A percentile compares a stretch with the other conserved stretches of the same genome.
These are phyloP conservation scores for Populus tomentosa DNA, from an alignment of 441 rosid species.

Conservation along the genomic window DNA sequence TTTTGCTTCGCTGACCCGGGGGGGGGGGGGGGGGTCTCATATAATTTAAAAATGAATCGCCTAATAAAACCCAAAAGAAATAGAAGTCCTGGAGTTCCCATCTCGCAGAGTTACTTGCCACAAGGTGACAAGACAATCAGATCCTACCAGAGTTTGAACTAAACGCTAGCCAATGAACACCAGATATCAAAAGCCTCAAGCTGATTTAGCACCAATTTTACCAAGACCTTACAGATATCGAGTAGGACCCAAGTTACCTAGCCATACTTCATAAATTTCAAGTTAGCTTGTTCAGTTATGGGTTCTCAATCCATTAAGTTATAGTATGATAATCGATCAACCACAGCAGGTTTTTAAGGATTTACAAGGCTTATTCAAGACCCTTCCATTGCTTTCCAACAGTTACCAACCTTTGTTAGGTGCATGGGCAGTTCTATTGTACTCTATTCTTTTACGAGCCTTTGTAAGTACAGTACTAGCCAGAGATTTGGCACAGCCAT, in stretches of 20 bases:
- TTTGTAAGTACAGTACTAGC: neutral
- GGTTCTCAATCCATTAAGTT: neutral
- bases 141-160: neutral
- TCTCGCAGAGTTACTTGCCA: neutral
- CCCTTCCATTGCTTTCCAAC: neutral
- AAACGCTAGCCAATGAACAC: neutral
- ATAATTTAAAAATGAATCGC: neutral
- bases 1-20: neutral
- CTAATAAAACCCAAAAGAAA: neutral
- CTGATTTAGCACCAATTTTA: neutral
- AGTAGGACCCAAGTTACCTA: neutral
- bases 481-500: neutral
- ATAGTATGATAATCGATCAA: neutral
- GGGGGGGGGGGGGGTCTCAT: neutral
- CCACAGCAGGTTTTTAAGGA: neutral
- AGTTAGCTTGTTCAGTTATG: neutral
- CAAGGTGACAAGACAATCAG: neutral
- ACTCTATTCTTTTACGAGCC: neutral
- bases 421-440: neutral
- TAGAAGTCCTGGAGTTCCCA: neutral
- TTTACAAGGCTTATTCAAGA: neutral
- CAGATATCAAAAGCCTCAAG: neutral
- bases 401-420: neutral
- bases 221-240: neutral
- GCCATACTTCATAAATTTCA: neutral